Percentiles rank a stretch among this genome's conserved stretches.
Conservation (phyloP, 1,139 yeast genomes). For the Sugiyamaella novakii region DNA sequence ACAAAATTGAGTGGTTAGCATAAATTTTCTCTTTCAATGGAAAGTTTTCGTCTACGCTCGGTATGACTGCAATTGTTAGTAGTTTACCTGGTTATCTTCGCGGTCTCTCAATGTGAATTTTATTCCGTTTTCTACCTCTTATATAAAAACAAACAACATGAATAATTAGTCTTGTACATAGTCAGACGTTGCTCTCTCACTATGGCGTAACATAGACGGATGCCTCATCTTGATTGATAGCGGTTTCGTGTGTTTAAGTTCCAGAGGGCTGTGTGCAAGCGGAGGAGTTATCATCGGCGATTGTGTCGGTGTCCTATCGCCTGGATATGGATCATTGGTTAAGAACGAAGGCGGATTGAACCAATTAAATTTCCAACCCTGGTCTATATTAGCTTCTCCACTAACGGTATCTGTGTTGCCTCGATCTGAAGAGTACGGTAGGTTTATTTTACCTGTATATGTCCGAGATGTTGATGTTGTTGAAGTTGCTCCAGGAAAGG, state of each 20-base stretch:
- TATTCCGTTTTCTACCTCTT: too few species aligned
- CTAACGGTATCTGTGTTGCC: background rate
- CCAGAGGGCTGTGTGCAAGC: constrained; percentile 7
- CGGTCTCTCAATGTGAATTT: too few species aligned
- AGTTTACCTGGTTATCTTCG: too few species aligned
- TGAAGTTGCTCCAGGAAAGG: background rate
- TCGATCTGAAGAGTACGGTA: background rate
- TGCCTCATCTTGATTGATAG: constrained; percentile 10
- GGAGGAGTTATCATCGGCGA: constrained; percentile 14
- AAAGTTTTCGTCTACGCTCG: too few species aligned
- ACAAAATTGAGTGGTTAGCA: too few species aligned
- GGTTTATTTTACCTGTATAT: background rate
- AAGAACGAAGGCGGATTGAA: constrained; percentile 22
- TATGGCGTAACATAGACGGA: constrained; percentile 17
- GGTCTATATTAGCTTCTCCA: constrained; percentile 2
- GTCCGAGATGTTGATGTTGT: background rate
- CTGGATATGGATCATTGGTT: constrained; percentile 12
- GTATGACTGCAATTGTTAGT: too few species aligned
- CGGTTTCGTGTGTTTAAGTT: constrained; percentile 9
- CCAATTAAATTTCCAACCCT: constrained; percentile 21
- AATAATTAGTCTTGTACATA: constrained; percentile 2
- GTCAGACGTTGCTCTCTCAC: constrained; percentile 13
- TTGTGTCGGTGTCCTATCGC: constrained; percentile 1
- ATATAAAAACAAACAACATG: background rate
- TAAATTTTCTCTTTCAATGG: too few species aligned